Base-by-base conservation (phyloP, 2,329 filamentous ascomycete species). In the Ceratocystis diversiconidia region DNA sequence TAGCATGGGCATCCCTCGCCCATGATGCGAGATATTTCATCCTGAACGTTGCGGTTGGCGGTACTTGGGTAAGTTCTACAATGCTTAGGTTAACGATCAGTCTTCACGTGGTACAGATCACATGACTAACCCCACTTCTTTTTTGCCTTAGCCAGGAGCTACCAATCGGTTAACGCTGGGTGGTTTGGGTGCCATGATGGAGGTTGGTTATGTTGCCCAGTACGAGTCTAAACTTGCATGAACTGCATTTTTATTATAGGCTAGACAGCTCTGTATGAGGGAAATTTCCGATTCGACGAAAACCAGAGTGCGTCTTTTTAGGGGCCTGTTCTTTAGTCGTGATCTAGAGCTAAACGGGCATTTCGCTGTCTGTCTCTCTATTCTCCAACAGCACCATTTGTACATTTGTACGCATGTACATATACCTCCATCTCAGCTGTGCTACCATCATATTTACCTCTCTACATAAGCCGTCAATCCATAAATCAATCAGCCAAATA, bases 11-110 rank as follows among this genome's bases (percentile, higher is more conserved):
- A 2, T 74, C 76, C 2, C 71, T 84, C 19, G 79, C 79, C 22
- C 78, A 82, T 68, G 78, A 74, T 64, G 77, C 80, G 1, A 70
- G 81, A 70, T 82, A 77, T 69, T 71, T 83, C 62, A 77, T 84
- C 64, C 71, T 84, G 63, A 83, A 84, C 67, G 74, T 84, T 4
- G 81, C 82, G 59, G 77, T 84, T 36, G 81, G 81, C 8, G 81
- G 81, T 30, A 73, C 77, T 69, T 79, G 73, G 78, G 80, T 80
- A 74, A 72, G 79, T 77, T 50, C 2, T 36, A 64, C 41, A 22
- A 25, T 44, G 32, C 46, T 32, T 5, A 46, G 5, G 22, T 32
- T n/a, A n/a, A 41, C 10, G 10, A 17, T 32, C 50, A 55, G 44
- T 44, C 57, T 17, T 19, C 2, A 62, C 22, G 10, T 25, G 46